phyloP scores from a whole-genome alignment of 345 rosid genomes.

The Aethionema arabicum region DNA sequence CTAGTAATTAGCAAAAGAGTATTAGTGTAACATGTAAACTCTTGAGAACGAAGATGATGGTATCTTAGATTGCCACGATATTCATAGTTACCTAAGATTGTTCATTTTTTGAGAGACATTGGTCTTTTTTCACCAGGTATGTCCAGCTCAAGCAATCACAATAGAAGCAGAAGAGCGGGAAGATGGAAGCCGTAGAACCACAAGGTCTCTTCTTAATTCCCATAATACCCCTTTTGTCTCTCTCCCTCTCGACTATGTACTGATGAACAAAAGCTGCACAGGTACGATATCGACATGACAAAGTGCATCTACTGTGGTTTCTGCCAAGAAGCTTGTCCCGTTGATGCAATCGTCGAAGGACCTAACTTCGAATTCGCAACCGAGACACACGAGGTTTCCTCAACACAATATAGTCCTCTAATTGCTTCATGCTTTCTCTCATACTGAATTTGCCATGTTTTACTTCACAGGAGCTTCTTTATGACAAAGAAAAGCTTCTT shows the following conservation, averaged over 20 bases:
- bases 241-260: not conserved
- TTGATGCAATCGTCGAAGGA: slow-evolving; percentile 98
- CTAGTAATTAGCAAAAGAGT: slow-evolving; percentile 5
- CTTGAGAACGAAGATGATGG: no score
- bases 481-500: slow-evolving; percentile 93
- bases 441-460: not conserved
- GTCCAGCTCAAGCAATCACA: slow-evolving; percentile 98
- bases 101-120: slow-evolving; percentile 7
- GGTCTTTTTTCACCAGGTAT: slow-evolving; percentile 50
- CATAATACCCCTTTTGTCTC: not conserved
- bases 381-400: slow-evolving; percentile 91
- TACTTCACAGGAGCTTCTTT: slow-evolving; percentile 71
- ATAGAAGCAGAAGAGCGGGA: slow-evolving; percentile 98
- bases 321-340: slow-evolving; percentile 99
- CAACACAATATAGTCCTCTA: not conserved
- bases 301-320: slow-evolving; percentile 98
- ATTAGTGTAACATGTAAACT: slow-evolving; percentile 8
- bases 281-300: slow-evolving; percentile 98
- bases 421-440: not conserved
- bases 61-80: not conserved
- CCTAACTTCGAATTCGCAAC: slow-evolving; percentile 99
- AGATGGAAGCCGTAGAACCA: slow-evolving; percentile 99
- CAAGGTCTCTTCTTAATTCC: slow-evolving; percentile 50
- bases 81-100: not conserved
- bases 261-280: slow-evolving; percentile 31